A percentile compares a stretch with the other conserved stretches of the same genome.
Evolutionary conservation across 1,284 basidiomycete species (phyloP).

Genomic region (Austroboletus novae-zelandiae): DNA sequence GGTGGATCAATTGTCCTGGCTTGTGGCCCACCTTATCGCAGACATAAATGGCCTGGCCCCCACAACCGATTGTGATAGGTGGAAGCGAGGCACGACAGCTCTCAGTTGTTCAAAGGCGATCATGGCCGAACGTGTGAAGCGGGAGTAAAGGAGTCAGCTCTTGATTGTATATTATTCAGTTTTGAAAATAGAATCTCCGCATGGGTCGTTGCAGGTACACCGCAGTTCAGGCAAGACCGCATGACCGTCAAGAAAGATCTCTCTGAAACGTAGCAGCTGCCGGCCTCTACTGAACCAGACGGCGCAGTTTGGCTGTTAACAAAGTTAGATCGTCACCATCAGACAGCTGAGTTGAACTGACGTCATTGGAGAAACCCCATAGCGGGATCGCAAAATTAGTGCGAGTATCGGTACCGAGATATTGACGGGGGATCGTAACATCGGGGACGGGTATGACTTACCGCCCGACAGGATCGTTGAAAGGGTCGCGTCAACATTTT

Average conservation of each 20-base stretch:
- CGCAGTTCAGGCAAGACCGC: constrained; percentile 22
- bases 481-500: not conserved
- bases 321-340: too few relatives aligned
- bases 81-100: not conserved
- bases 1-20: not conserved
- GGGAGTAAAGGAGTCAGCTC: not conserved
- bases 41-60: too few relatives aligned
- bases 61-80: not conserved
- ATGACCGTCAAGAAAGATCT: not conserved
- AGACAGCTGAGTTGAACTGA: not conserved
- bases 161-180: not conserved
- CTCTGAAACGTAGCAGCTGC: constrained; percentile 2
- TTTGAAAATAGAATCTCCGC: not conserved
- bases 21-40: not conserved
- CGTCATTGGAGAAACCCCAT: not conserved
- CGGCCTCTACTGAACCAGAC: not conserved
- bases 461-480: not conserved
- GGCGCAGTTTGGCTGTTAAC: not conserved
- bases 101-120: not conserved
- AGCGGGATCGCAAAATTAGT: not conserved
- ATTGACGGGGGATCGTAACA: not conserved
- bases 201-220: not conserved
- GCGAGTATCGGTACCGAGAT: not conserved
- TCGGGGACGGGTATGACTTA: not conserved
- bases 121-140: constrained; percentile 3